Evolutionary conservation across 176 grass and related monocot species (phyloP), one percentile per base, ranked within the genome.

Genomic region (Cenchrus purpureus): DNA sequence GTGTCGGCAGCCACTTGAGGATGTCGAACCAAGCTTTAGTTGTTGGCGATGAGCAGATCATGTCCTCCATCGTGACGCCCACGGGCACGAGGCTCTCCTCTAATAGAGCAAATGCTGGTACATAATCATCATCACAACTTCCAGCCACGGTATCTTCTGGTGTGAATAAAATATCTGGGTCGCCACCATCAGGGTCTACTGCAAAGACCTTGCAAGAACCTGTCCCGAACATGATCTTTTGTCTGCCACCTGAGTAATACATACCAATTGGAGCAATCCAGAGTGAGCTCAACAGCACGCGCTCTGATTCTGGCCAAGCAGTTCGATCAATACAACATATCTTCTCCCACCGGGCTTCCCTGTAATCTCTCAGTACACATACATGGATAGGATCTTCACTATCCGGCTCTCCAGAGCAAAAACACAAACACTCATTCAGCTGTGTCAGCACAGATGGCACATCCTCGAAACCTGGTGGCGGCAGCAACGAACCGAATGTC

Each of bases 161-260:
- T 28, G 46, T 72, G 32, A 80, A 54, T 45, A 86, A 64, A 74
- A 74, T 55, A 13, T 65, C 29, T 10, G 9, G 76, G n/a, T 25
- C 59, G 3, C n/a, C 10, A 28, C 59, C 59, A 62, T 25, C 58
- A 22, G 19, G 9, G n/a, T 62, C 59, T 12, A 62, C 59, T 5
- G 9, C 59, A 62, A 28, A 62, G 55, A 86, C 76, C 46, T 79
- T 64, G 76, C 84, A 73, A 64, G 57, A 4, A 25, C 76, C 66
- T 73, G 84, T 86, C 12, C 67, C 57, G 0, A 86, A 86, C 76
- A 86, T 44, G 16, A 86, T 79, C 67, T 86, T 73, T 32, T 20
- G 29, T 51, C 56, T 31, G 43, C 31, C 45, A 73, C 52, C 44
- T 65, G 60, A 79, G 57, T 72, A 5, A 44, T 86, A 64, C n/a